These are phyloP conservation scores for Heritiera fomes DNA, from an alignment of 345 rosid species.

Conservation along the genomic window DNA sequence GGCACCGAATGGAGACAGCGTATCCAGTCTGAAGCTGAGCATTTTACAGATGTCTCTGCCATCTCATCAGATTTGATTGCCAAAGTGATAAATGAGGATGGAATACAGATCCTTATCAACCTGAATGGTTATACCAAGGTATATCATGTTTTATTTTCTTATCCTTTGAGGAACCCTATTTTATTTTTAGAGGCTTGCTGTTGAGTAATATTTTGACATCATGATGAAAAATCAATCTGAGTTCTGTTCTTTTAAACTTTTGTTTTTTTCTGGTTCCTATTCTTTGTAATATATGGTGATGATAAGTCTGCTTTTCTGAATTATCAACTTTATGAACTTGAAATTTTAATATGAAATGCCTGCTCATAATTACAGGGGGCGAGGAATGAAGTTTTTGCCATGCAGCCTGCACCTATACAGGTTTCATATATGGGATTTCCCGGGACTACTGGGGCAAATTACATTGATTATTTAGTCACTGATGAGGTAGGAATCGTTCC, in stretches of 20 bases:
- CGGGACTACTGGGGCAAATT: conserved; percentile 95
- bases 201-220: not conserved
- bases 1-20: conserved; percentile 97
- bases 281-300: not conserved
- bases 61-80: conserved; percentile 90
- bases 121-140: conserved; percentile 99
- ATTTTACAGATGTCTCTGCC: conserved; percentile 85
- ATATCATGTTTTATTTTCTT: conserved; percentile 1
- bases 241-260: not conserved
- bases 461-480: conserved; percentile 92
- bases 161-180: not conserved
- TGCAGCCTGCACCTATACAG: conserved; percentile 98
- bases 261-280: too few relatives aligned
- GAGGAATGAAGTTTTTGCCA: conserved; percentile 94
- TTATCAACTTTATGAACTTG: not conserved
- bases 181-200: not conserved
- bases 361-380: conserved; percentile 68
- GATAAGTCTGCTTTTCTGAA: not conserved
- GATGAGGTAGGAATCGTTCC: conserved; percentile 66
- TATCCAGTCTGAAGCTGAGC: conserved; percentile 87
- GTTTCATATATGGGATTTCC: conserved; percentile 99
- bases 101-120: conserved; percentile 84
- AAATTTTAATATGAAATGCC: not conserved
- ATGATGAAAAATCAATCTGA: not conserved
- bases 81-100: conserved; percentile 77